These are phyloP conservation scores for Kluyveromyces marxianus DNA, from an alignment of 1,139 yeast genomes.

Conservation along the genomic window DNA sequence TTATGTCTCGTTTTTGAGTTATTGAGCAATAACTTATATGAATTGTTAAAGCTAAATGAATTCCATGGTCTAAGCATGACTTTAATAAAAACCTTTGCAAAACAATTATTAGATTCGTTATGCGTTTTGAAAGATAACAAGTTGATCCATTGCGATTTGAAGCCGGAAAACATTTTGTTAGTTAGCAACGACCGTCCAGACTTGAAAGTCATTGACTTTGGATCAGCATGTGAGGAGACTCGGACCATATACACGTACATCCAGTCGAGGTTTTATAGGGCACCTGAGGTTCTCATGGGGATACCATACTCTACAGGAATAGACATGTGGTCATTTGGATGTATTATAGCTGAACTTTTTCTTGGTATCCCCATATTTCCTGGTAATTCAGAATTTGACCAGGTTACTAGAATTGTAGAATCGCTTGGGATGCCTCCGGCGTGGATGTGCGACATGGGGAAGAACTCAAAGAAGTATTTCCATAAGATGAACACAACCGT, in stretches of 20 bases:
- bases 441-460: constrained; percentile 97
- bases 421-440: constrained; percentile 84
- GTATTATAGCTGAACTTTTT: constrained; percentile 90
- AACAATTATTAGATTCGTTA: constrained; percentile 74
- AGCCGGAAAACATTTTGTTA: constrained; percentile 88
- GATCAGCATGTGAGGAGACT: constrained; percentile 89
- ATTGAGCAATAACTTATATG: constrained; percentile 81
- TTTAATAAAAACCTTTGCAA: constrained; percentile 68
- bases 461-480: constrained; percentile 68
- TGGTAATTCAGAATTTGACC: constrained; percentile 91
- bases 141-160: constrained; percentile 90
- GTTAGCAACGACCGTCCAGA: constrained; percentile 80
- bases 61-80: constrained; percentile 84
- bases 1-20: constrained; percentile 88
- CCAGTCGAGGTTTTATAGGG: constrained; percentile 90
- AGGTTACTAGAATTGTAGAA: constrained; percentile 71
- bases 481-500: constrained; percentile 35
- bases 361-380: constrained; percentile 93
- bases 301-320: constrained; percentile 85
- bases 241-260: constrained; percentile 89
- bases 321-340: constrained; percentile 98
- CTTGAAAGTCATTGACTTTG: constrained; percentile 91
- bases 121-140: constrained; percentile 74
- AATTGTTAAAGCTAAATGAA: constrained; percentile 85
- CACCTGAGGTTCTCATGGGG: constrained; percentile 92